These are phyloP conservation scores for Athelia psychrophila DNA, from an alignment of 1,284 basidiomycete species.

Conservation along the genomic window DNA sequence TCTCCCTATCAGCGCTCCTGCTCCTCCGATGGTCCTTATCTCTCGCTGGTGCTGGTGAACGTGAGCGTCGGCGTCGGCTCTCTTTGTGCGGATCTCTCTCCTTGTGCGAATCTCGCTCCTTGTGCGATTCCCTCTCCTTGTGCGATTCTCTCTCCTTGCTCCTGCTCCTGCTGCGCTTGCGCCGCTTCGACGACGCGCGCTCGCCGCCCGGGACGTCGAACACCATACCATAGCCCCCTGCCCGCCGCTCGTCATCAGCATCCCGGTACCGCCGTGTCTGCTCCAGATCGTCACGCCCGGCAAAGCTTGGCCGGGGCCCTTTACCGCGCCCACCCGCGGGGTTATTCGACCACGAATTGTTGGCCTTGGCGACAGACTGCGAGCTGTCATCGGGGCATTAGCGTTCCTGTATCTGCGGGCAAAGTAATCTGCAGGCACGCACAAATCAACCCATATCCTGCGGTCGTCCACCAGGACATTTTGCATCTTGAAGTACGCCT, in stretches of 20 bases:
- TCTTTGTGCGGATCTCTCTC: slow-evolving; percentile 23
- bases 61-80: slow-evolving; percentile 13
- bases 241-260: slow-evolving; percentile 27
- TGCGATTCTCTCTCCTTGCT: slow-evolving; percentile 29
- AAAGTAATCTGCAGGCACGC: slow-evolving; percentile 22
- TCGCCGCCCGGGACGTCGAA: slow-evolving; percentile 54
- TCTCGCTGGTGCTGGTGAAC: slow-evolving; percentile 14
- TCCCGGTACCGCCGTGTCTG: slow-evolving; percentile 63
- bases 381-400: slow-evolving; percentile 48
- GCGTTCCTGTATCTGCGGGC: slow-evolving; percentile 10
- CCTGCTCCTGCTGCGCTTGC: slow-evolving; percentile 36
- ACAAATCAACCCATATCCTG: slow-evolving; percentile 99
- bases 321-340: slow-evolving; percentile 40
- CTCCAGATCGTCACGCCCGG: slow-evolving; percentile 71
- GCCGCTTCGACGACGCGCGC: slow-evolving; percentile 6
- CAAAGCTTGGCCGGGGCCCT: slow-evolving; percentile 44
- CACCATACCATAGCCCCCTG: slow-evolving; percentile 64
- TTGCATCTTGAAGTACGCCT: slow-evolving; percentile 99
- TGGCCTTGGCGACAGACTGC: slow-evolving; percentile 83
- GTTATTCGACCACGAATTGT: slow-evolving; percentile 74
- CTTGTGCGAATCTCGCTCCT: slow-evolving; percentile 26
- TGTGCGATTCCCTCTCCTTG: slow-evolving; percentile 16
- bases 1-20: slow-evolving; percentile 1
- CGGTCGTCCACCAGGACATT: slow-evolving; percentile 99
- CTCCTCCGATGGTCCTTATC: slow-evolving; percentile 7